Evolutionary conservation across 805 yeast genomes (phyloP), one percentile per base, ranked within the genome.

Genomic region (Jamesozyma jinghongensis): DNA sequence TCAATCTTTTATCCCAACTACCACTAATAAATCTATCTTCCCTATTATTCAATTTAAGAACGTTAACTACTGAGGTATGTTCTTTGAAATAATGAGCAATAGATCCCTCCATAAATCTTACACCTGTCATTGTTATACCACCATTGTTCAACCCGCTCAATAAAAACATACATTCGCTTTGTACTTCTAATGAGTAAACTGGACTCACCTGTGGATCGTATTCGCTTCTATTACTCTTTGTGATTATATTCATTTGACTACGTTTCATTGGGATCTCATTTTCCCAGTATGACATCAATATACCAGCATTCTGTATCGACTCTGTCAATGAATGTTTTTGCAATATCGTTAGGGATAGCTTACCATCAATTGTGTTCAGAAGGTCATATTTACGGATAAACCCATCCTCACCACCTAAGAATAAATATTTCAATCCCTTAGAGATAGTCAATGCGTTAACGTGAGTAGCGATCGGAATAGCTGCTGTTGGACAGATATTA

Each of bases 331-430:
- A 82, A 60, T 92, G 97, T 53, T 77, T 77, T 59, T 92, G 98
- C 2, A 95, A 86, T 45, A 87, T 84, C 0, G 97, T 90, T 39
- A 92, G 67, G 4, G 92, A 90, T 5, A 81, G 68, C 50, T 82
- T 83, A 14, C 97, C 97, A 53, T 84, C 88, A 19, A 92, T 73
- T 1, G 96, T 82, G 27, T 81, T 81, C 31, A 79, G 71, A 47
- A 92, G 81, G 62, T 92, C 95, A 63, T 81, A 92, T 56, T 84
- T 87, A 36, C 98, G 69, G 27, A 92, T 83, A 52, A 79, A 85
- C 4, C 98, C 98, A 61, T 92, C 98, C 49, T 83, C 90, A 8
- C 97, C 97, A 17, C 98, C 98, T 1, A 95, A 81, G 52, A 88
- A 81, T 31, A 92, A 68, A 81, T 87, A 88, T 54, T 79, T 80